Conservation (phyloP, 768 basidiomycete genomes). For the Scleroderma citrinum region DNA sequence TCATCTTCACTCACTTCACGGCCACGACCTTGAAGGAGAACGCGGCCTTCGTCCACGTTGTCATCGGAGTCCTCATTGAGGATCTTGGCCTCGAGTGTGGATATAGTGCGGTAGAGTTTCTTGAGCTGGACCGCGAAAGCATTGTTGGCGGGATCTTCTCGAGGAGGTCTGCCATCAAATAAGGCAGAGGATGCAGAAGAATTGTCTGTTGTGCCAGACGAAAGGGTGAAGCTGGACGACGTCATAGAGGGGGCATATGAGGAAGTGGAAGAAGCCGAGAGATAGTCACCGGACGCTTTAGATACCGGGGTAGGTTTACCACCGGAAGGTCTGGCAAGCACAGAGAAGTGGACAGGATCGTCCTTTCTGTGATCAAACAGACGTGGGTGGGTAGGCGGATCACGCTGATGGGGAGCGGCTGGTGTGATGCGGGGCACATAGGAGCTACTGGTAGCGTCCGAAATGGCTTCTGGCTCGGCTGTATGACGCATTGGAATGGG, state of each 20-base stretch:
- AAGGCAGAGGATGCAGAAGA: constrained; percentile 69
- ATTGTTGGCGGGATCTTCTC: constrained; percentile 54
- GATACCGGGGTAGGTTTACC: constrained; percentile 46
- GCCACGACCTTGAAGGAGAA: constrained; percentile 30
- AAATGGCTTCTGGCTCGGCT: constrained; percentile 60
- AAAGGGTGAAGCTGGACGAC: constrained; percentile 68
- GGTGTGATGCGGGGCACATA: constrained; percentile 31
- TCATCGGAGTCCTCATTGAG: constrained; percentile 56
- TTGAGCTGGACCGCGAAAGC: constrained; percentile 74
- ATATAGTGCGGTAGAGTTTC: constrained; percentile 77
- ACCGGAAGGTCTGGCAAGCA: constrained; percentile 46
- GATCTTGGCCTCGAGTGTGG: constrained; percentile 71
- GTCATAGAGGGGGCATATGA: constrained; percentile 66
- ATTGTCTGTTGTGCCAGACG: constrained; percentile 65
- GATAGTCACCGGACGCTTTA: constrained; percentile 61
- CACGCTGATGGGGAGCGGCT: constrained; percentile 33
- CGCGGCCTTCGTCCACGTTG: constrained; percentile 35
- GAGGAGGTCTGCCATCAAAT: constrained; percentile 48
- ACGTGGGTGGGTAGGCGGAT: constrained; percentile 36
- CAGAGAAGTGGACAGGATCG: constrained; percentile 82
- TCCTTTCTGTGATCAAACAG: constrained; percentile 89
- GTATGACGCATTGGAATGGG: constrained; percentile 55
- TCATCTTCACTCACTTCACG: constrained; percentile 44
- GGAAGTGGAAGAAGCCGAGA: constrained; percentile 71
- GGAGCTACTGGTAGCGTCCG: constrained; percentile 52